Percentiles rank a stretch among this genome's conserved stretches.
Conservation (phyloP, 768 basidiomycete genomes). For the Tylopilus balloui region DNA sequence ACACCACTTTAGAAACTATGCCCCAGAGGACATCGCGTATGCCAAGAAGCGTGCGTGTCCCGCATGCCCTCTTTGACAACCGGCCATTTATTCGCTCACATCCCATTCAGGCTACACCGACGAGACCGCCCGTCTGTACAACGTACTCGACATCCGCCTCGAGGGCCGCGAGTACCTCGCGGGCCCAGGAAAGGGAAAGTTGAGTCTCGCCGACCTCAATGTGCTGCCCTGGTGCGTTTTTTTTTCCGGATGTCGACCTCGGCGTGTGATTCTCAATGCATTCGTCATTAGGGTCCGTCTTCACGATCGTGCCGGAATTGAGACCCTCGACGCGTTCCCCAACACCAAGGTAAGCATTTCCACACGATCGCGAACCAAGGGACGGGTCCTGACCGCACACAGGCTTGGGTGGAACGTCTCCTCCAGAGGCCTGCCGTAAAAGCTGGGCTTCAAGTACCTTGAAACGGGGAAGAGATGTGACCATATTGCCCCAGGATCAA, state of each 20-base stretch:
- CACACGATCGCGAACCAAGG: no score
- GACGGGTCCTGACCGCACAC: background rate
- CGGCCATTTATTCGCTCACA: no score
- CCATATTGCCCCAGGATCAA: no score
- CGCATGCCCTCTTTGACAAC: no score
- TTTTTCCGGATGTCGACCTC: constrained; percentile 3
- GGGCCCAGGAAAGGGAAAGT: constrained; percentile 66
- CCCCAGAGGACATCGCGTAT: constrained; percentile 66
- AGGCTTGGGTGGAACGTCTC: constrained; percentile 33
- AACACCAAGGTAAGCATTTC: constrained; percentile 45
- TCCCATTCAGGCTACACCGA: constrained; percentile 60
- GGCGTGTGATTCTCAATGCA: background rate
- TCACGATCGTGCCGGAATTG: constrained; percentile 46
- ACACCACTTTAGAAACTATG: constrained; percentile 63
- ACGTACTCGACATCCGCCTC: constrained; percentile 80
- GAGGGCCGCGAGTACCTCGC: constrained; percentile 71
- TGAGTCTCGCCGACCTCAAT: constrained; percentile 71
- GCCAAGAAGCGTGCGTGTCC: constrained; percentile 55
- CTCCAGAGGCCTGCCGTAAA: constrained; percentile 18
- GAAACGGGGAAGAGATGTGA: background rate
- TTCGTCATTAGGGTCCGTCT: constrained; percentile 48
- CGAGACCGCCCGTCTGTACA: constrained; percentile 79
- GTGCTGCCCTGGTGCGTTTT: constrained; percentile 54
- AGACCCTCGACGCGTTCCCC: constrained; percentile 60
- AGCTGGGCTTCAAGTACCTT: constrained; percentile 22